Base-by-base conservation (phyloP, 139 green algal species). In the Volvox africanus region DNA sequence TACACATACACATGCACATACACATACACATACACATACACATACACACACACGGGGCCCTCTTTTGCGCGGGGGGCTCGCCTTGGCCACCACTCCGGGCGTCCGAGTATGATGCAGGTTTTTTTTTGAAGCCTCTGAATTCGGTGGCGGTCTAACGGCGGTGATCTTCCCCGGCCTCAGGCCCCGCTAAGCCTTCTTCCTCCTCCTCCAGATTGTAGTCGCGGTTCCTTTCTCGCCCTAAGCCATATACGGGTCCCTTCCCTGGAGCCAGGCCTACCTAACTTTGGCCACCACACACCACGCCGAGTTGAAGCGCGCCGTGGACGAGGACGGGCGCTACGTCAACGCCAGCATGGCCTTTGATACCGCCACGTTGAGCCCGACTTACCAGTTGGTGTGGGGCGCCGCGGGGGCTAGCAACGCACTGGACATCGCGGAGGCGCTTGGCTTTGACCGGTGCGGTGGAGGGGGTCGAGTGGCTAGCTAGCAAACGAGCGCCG, bases 321-420 rank as follows among this genome's bases (percentile, higher is more conserved):
- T 55, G 0, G 92, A 87, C 12, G 88, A 94, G 68, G 92, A 94
- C 67, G 32, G 6, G 17, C 82, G 93, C 24, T 98, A 97, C 86
- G 93, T 96, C 79, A 99, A 98, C 81, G 96, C 95, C 24, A 94
- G 91, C 75, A 96, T 99, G 93, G 97, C 97, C 81, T 99, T 99
- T 92, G 97, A 99, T 89, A 94, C 95, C 44, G 82, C 83, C 24
- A 95, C 88, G 24, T 95, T 99, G 69, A 80, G 86, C 6, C 97
- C 97, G 0, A 99, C 97, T 9, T 99, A 99, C 95, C 86, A 90
- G 69, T 94, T 99, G 87, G 71, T 95, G 33, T 99, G 97, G 97
- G 97, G 97, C 44, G 92, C 96, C 14, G 96, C 97, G 20, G 97
- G 97, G 33, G 88, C 95, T 37, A 96, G 92, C 90, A 96, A 96